Conservation (phyloP, 2,329 filamentous ascomycete species). For the Pseudogymnoascus verrucosus region DNA sequence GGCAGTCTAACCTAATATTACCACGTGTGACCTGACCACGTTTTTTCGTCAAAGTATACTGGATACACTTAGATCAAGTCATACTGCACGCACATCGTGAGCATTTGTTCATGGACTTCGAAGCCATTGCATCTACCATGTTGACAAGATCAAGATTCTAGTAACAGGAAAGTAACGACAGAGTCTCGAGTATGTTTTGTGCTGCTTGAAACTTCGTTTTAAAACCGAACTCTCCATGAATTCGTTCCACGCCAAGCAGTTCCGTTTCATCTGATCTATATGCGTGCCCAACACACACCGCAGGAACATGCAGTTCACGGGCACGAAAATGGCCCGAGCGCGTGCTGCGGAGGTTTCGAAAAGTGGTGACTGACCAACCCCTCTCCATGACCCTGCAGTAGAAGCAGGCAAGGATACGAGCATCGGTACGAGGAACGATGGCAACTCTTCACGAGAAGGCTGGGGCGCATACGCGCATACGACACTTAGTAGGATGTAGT, state of each 20-base stretch:
- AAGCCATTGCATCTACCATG: neutral
- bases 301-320: neutral
- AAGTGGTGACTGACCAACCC: neutral
- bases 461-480: neutral
- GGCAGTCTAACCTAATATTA: neutral
- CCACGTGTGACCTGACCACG: neutral
- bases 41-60: neutral
- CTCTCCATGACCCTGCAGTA: neutral
- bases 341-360: neutral
- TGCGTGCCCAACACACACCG: neutral
- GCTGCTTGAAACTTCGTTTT: neutral
- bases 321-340: neutral
- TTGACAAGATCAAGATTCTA: neutral
- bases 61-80: neutral
- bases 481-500: neutral
- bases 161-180: neutral
- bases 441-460: neutral
- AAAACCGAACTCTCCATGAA: neutral
- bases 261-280: conserved; percentile 7
- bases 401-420: neutral
- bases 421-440: neutral
- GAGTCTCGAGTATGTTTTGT: conserved; percentile 8
- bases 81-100: neutral
- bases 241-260: neutral
- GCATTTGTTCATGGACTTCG: neutral